Conservation (phyloP, 305 asterid genomes). For the Solanum hybrid region DNA sequence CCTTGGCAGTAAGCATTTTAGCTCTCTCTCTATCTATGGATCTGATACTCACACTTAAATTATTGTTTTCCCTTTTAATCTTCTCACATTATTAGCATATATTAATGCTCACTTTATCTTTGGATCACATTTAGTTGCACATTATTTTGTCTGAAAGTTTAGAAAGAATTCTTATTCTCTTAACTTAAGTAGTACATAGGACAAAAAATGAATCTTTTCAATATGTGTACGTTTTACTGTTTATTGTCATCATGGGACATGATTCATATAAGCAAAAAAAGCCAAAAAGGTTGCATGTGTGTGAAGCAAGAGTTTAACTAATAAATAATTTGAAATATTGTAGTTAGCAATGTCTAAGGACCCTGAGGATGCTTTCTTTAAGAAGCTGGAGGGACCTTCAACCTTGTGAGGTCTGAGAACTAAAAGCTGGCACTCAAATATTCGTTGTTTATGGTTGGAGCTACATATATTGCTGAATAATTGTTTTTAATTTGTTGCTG, state of each 20-base stretch:
- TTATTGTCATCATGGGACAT: too few species aligned
- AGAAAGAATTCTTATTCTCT: neutral
- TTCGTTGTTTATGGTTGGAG: slow-evolving; percentile 91
- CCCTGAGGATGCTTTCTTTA: slow-evolving; percentile 95
- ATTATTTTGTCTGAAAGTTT: neutral
- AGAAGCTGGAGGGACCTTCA: slow-evolving; percentile 90
- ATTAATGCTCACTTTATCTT: neutral
- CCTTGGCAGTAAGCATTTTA: slow-evolving; percentile 41
- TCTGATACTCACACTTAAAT: slow-evolving; percentile 19
- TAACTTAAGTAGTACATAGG: neutral
- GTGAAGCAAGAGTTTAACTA: too few species aligned
- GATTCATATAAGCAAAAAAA: neutral
- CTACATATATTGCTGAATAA: slow-evolving; percentile 18
- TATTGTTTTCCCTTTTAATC: slow-evolving; percentile 6
- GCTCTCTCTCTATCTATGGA: neutral
- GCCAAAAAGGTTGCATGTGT: neutral
- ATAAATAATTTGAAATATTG: neutral
- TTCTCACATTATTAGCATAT: neutral
- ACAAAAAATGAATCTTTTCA: neutral
- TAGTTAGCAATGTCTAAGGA: slow-evolving; percentile 98
- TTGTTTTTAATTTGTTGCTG: slow-evolving; percentile 7
- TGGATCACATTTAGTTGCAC: neutral
- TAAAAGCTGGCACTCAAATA: slow-evolving; percentile 92
- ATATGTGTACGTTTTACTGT: too few species aligned
- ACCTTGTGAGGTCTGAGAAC: slow-evolving; percentile 93